Conservation (phyloP, 495 filamentous ascomycete genomes). For the Podospora tetraspora region DNA sequence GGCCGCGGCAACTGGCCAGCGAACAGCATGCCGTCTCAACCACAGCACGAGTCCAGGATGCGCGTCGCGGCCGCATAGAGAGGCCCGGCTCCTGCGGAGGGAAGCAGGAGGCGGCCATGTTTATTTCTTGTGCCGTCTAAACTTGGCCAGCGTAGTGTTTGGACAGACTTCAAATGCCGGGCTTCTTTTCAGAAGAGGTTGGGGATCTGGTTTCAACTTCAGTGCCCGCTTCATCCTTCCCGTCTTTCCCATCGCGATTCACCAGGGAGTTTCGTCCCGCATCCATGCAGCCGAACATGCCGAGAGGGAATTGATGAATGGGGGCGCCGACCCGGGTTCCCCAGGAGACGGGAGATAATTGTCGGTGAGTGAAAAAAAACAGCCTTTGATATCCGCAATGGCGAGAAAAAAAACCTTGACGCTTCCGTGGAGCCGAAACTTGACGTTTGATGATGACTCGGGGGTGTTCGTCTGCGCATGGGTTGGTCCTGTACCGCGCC, state of each 20-base stretch:
- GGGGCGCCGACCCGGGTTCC: neutral
- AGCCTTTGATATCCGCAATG: neutral
- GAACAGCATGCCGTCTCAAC: neutral
- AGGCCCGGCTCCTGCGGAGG: neutral
- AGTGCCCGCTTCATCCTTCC: neutral
- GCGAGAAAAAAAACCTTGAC: neutral
- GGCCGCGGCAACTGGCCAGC: neutral
- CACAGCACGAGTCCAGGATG: neutral
- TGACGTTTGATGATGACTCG: neutral
- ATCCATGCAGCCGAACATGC: neutral
- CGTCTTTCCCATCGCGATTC: neutral
- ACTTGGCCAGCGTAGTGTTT: neutral
- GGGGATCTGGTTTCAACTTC: slow-evolving; percentile 13
- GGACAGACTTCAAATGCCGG: slow-evolving; percentile 4
- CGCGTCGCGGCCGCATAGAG: slow-evolving; percentile 1
- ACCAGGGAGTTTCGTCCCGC: neutral
- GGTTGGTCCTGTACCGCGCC: neutral
- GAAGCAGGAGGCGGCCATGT: neutral
- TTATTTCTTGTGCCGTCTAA: too few species aligned
- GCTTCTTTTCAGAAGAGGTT: slow-evolving; percentile 7
- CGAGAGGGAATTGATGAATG: neutral
- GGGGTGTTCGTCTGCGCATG: neutral
- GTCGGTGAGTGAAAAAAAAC: neutral
- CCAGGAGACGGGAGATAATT: neutral
- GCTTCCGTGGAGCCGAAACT: neutral